Conservation (phyloP, 2,329 filamentous ascomycete genomes). For the Tricladium varicosporioides region DNA sequence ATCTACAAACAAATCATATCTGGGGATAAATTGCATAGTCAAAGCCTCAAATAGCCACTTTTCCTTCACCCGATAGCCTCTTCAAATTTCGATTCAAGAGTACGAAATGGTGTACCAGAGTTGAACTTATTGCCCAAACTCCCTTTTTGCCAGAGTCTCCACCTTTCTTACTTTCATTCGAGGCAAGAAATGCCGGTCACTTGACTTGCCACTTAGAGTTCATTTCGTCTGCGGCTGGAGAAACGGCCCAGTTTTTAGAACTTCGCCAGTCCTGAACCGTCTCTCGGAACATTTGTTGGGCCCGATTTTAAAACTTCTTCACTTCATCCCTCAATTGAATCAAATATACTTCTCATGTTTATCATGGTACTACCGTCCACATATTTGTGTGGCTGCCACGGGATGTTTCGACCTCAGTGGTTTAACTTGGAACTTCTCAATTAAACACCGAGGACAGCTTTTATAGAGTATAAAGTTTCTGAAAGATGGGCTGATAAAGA, state of each 20-base stretch:
- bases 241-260: neutral
- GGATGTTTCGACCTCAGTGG: neutral
- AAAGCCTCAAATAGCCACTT: no score
- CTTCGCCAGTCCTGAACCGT: neutral
- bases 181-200: neutral
- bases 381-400: neutral
- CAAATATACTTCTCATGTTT: neutral
- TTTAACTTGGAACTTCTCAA: no score
- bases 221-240: no score
- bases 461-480: no score
- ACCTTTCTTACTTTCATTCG: neutral
- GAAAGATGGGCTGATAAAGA: no score
- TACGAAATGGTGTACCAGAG: neutral
- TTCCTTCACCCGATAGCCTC: no score
- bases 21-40: no score
- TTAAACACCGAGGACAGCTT: no score
- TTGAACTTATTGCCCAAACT: neutral
- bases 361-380: neutral
- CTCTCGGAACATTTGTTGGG: neutral
- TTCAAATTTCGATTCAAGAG: no score
- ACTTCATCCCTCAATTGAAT: neutral
- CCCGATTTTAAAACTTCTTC: neutral
- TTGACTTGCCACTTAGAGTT: neutral
- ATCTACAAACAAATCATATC: no score
- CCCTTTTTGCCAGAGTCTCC: neutral